Base-by-base conservation (phyloP, 805 yeast species). In the Ogataea glucozyma region DNA sequence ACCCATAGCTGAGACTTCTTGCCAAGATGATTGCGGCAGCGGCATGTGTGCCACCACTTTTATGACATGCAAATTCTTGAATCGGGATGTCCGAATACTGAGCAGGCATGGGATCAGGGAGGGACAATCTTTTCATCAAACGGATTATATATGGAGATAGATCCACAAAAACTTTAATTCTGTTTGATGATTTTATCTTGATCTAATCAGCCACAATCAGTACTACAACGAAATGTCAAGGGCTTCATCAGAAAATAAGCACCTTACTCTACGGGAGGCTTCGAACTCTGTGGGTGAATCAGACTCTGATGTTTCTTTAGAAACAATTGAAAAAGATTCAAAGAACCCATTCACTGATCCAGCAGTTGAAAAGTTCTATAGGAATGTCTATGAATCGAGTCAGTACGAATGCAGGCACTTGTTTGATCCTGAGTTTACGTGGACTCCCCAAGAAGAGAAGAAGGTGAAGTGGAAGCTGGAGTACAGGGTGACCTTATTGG, bases 381-480 rank as follows among this genome's bases (percentile, higher is more conserved):
- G 62, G 4, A 52, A 62, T 0, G 31, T 78, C 6, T 80, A 80
- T 51, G 79, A 78, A 31, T 49, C 58, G 3, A 58, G 76, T 1
- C 34, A 72, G 8, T 81, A 81, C 53, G 87, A 81, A 54, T 74
- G 83, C 47, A 66, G 76, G 17, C 63, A 67, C 26, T 67, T 67
- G 13, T 76, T 82, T 53, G 86, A 83, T 54, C 83, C 86, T 0
- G 66, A 68, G 0, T 70, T 79, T 27, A 66, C 69, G 9, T 81
- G 86, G 87, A 65, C 76, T 0, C 50, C 48, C 4, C 64, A 70
- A 36, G 85, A 79, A 52, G 85, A 82, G 46, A 65, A 61, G 26
- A 65, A 58, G 31, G 55, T 81, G 4, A 57, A 72, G 12, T 54
- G 78, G 57, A 79, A 78, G 53, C 65, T 78, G 31, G 86, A 83